These are phyloP conservation scores for Malassezia cuniculi DNA, from an alignment of 1,284 basidiomycete species.

Conservation along the genomic window DNA sequence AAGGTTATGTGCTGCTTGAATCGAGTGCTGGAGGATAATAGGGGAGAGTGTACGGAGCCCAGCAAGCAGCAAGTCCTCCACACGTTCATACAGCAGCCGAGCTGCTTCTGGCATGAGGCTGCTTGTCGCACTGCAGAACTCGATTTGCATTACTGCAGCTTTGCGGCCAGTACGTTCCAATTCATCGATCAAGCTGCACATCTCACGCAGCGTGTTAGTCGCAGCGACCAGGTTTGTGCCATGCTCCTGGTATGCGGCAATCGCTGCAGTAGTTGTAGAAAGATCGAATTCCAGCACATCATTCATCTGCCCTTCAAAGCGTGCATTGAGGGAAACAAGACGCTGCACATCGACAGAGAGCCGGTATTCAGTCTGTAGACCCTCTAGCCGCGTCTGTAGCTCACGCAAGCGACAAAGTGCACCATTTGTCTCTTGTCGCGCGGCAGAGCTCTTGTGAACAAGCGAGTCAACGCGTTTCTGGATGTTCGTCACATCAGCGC, in stretches of 20 bases:
- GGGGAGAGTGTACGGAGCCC: slow-evolving; percentile 9
- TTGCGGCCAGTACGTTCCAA: no score
- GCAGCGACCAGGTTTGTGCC: slow-evolving; percentile 1
- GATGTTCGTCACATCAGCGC: background rate
- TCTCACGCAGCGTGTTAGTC: background rate
- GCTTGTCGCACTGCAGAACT: no score
- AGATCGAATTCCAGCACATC: slow-evolving; percentile 1
- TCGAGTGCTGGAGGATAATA: background rate
- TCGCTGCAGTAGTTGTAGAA: background rate
- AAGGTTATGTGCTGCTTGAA: slow-evolving; percentile 8
- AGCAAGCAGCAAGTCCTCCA: slow-evolving; percentile 6
- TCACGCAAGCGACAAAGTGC: background rate
- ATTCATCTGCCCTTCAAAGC: slow-evolving; percentile 3
- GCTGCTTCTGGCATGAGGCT: background rate
- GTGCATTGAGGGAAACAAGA: background rate
- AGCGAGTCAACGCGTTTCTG: background rate
- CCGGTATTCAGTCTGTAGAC: background rate
- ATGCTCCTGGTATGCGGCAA: slow-evolving; percentile 2
- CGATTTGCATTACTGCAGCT: no score
- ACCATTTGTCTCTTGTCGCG: background rate
- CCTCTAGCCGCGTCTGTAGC: background rate
- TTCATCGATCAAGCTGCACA: no score
- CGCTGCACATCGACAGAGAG: background rate
- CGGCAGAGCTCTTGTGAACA: no score
- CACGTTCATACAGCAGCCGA: slow-evolving; percentile 1